Percentiles rank a stretch among this genome's conserved stretches.
phyloP scores from a whole-genome alignment of 2,329 filamentous ascomycete species.

The Alternaria alternata region DNA sequence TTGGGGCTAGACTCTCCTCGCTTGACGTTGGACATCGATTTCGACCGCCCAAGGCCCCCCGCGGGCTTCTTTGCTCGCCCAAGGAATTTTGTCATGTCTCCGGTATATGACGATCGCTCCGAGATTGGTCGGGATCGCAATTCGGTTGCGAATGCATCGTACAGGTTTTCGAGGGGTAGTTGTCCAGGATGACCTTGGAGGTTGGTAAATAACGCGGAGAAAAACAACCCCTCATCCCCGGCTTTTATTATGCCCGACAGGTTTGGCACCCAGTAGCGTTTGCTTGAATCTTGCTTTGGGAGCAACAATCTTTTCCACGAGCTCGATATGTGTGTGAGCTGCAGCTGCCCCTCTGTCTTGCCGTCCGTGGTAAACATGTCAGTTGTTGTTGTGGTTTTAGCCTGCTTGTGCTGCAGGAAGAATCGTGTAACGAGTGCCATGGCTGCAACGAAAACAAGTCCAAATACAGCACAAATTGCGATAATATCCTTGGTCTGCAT shows the following conservation, averaged over 20 bases:
- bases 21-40: conserved; percentile 24
- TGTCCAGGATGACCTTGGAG: conserved; percentile 33
- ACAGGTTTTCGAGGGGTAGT: conserved; percentile 35
- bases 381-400: conserved; percentile 24
- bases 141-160: conserved; percentile 39
- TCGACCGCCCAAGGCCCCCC: conserved; percentile 23
- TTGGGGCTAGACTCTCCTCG: conserved; percentile 21
- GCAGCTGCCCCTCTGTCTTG: conserved; percentile 22
- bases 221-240: conserved; percentile 42
- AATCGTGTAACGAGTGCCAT: conserved; percentile 44
- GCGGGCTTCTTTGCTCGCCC: conserved; percentile 23
- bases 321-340: conserved; percentile 22
- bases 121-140: conserved; percentile 27
- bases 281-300: conserved; percentile 25
- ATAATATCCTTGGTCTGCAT: conserved; percentile 29
- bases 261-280: conserved; percentile 33
- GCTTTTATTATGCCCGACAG: conserved; percentile 45
- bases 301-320: conserved; percentile 33
- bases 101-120: conserved; percentile 35
- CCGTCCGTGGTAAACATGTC: conserved; percentile 13
- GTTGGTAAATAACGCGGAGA: conserved; percentile 36
- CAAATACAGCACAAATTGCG: conserved; percentile 25
- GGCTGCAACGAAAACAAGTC: conserved; percentile 22
- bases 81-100: conserved; percentile 35
- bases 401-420: conserved; percentile 36